These are phyloP conservation scores for Pyrus hybrid DNA, from an alignment of 331 rosid species.

Conservation along the genomic window DNA sequence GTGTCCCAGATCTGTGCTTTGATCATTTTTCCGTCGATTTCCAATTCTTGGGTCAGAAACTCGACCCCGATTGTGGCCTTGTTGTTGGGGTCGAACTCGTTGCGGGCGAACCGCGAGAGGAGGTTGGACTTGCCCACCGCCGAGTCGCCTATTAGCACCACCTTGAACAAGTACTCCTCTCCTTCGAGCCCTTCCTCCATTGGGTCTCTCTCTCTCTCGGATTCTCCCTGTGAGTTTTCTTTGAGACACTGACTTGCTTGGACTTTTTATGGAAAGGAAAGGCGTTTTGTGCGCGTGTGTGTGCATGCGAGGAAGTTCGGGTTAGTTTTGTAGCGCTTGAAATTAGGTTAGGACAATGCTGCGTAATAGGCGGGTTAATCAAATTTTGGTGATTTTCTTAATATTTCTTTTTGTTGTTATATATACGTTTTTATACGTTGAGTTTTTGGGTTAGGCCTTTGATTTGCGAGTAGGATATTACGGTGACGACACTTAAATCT, in stretches of 20 bases:
- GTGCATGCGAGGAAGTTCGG: neutral
- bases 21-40: slow-evolving; percentile 43
- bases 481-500: too few relatives aligned
- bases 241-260: neutral
- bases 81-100: slow-evolving; percentile 47
- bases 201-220: neutral
- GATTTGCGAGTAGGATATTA: neutral
- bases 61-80: slow-evolving; percentile 59
- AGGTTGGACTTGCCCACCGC: slow-evolving; percentile 57
- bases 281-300: neutral
- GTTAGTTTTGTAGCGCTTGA: slow-evolving; percentile 2
- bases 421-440: neutral
- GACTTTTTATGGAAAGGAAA: neutral
- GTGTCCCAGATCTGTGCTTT: slow-evolving; percentile 74
- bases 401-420: neutral
- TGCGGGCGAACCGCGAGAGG: slow-evolving; percentile 42
- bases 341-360: neutral
- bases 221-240: neutral
- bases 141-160: slow-evolving; percentile 54
- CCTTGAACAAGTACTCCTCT: slow-evolving; percentile 52
- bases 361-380: slow-evolving; percentile 31
- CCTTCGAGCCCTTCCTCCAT: slow-evolving; percentile 22
- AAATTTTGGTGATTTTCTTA: neutral
- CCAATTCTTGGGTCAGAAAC: slow-evolving; percentile 50
- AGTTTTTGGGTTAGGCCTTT: neutral